Conservation (phyloP, 106 monocot species). For the Gastrodia elata region DNA sequence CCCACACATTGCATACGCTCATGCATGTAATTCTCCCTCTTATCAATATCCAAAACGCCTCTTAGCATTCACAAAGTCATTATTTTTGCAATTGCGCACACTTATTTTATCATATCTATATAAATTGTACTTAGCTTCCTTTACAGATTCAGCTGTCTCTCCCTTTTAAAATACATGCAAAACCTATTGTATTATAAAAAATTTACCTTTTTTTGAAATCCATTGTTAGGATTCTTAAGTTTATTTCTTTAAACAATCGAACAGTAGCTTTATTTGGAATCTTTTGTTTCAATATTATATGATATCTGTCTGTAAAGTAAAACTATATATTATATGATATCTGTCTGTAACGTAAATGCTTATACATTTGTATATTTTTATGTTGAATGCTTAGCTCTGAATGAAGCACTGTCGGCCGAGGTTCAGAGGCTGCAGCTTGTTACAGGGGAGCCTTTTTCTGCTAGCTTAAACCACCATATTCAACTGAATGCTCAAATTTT, state of each 20-base stretch:
- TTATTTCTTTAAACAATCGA: too few species aligned
- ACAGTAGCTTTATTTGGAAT: too few species aligned
- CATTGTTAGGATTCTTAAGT: too few species aligned
- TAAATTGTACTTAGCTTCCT: background rate
- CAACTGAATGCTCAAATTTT: conserved; percentile 47
- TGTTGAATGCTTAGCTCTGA: conserved; percentile 34
- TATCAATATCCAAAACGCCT: too few species aligned
- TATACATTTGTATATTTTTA: background rate
- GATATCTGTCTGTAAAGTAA: background rate
- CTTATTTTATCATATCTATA: background rate
- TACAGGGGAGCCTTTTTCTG: conserved; percentile 32
- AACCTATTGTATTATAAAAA: too few species aligned
- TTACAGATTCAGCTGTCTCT: too few species aligned
- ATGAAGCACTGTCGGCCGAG: conserved; percentile 64
- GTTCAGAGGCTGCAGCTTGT: conserved; percentile 78
- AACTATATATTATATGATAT: too few species aligned
- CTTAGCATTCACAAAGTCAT: too few species aligned
- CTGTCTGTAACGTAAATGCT: background rate
- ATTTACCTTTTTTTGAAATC: too few species aligned
- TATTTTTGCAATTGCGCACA: background rate
- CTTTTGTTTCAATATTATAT: too few species aligned
- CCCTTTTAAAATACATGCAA: background rate
- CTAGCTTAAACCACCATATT: conserved; percentile 59
- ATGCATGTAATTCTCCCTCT: background rate
- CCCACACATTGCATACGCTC: background rate